A percentile compares a stretch with the other conserved stretches of the same genome.
Evolutionary conservation across 2,329 filamentous ascomycete genomes (phyloP).

Genomic region (Ophiostoma ips): DNA sequence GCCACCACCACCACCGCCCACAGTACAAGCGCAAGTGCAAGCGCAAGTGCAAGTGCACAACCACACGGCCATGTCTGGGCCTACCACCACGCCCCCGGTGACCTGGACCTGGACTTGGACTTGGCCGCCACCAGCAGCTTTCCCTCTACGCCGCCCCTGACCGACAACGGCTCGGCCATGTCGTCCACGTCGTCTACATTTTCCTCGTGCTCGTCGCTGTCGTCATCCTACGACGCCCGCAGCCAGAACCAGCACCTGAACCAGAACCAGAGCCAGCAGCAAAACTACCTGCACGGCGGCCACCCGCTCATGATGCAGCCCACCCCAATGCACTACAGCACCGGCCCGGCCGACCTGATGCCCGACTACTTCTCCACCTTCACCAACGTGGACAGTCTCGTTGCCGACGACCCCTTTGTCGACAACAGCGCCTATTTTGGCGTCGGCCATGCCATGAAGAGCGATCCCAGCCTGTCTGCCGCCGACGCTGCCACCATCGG

Average conservation of each 20-base stretch:
- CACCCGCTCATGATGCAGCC: constrained; percentile 1
- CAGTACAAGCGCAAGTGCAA: not conserved
- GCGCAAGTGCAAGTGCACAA: not conserved
- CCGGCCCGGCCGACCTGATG: not conserved
- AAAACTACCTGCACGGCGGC: not conserved
- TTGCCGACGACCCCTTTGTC: constrained; percentile 20
- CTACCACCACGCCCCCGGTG: not conserved
- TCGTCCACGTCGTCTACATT: constrained; percentile 6
- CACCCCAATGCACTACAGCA: not conserved
- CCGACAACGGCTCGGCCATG: constrained; percentile 4
- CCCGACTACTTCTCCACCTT: constrained; percentile 7
- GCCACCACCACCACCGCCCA: not conserved
- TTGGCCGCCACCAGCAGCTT: not conserved
- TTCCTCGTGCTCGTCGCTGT: constrained; percentile 4
- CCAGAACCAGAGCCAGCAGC: too few relatives aligned
- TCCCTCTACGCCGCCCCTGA: constrained; percentile 10
- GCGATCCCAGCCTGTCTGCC: not conserved
- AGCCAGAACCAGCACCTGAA: not conserved
- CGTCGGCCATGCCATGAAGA: not conserved
- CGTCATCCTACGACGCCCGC: constrained; percentile 8
- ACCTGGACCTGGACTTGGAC: not conserved
- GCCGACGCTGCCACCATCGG: not conserved
- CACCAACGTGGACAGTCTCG: constrained; percentile 12
- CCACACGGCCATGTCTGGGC: constrained; percentile 4
- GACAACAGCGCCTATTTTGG: constrained; percentile 4